Base-by-base conservation (phyloP, 1,284 basidiomycete species). In the Rhodotorula sp. region DNA sequence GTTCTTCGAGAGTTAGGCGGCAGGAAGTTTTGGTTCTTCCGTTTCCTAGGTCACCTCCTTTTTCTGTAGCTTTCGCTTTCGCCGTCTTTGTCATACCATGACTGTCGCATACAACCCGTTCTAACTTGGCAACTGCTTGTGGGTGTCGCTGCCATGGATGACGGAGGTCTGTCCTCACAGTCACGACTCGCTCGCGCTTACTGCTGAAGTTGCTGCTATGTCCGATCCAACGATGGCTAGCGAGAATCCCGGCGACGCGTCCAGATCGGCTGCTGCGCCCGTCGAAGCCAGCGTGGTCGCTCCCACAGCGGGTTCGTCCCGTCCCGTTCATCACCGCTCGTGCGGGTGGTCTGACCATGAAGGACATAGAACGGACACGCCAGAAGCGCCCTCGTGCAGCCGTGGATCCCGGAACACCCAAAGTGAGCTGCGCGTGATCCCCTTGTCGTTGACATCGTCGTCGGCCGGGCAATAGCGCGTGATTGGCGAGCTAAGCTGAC, bases 401-500 rank as follows among this genome's bases (percentile, higher is more conserved):
- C 0, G 62, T 70, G 32, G 68, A 70, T 24, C 68, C 68, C n/a
- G 62, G 64, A 0, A 70, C 68, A n/a, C 68, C 68, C 8, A 66
- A 56, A 54, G 68, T 67, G n/a, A 46, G 59, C 27, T 29, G 29
- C 11, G 30, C 29, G 36, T 36, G 29, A 13, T 46, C 55, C 19
- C 54, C 19, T 4, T 9, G 32, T 13, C 9, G 22, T 17, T 5
- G 11, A 34, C 29, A 20, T 20, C n/a, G n/a, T 49, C 29, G 58
- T 32, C n/a, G 32, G 24, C 47, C 29, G 24, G 9, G 4, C 10
- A 13, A 24, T 19, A n/a, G 29, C 22, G 19, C 8, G 53, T 15
- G 19, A 5, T 30, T 27, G 17, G 11, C 46, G 13, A 8, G 4
- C 4, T 15, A 9, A 9, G 17, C 44, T 17, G 17, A 29, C 11